Base-by-base conservation (phyloP, 2,329 filamentous ascomycete species). In the Acephala macrosclerotiorum region DNA sequence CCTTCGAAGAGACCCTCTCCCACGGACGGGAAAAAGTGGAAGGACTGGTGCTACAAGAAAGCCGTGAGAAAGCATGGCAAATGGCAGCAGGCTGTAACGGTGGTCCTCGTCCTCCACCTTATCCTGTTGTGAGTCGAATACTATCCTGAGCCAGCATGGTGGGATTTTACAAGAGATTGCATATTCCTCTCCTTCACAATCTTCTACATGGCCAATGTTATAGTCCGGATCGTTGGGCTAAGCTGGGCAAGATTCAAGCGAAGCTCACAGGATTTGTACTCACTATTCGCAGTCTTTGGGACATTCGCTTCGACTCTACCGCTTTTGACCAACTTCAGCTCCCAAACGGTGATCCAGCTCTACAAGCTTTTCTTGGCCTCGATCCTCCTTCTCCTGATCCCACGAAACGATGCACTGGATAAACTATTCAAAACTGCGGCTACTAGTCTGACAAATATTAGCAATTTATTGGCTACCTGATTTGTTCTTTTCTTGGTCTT, bases 361-460 rank as follows among this genome's bases (percentile, higher is more conserved):
- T 94, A 98, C 82, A 99, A 99, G 79, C 87, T 97, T 67, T 97
- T 97, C 77, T 85, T 99, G 36, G 96, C 98, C 25, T 91, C 93
- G 8, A 91, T 98, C 62, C 90, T 96, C 1, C 84, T 98, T 11
- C 83, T 99, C 60, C 86, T 99, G 38, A 99, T 99, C 67, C 96
- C 96, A 0, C 88, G 96, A 60, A 99, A 99, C 77, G 96, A 99
- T 73, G 94, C 97, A 58, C 86, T 99, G 26, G 96, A 99, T 76
- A 96, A 99, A 77, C 87, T 99, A 0, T 99, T 99, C 87, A 99
- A 99, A 79, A 99, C 96, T 1, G 96, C 95, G 0, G 96, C 96
- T 12, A 96, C 95, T 61, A 97, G 93, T 88, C 81, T 99, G 72
- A 91, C 92, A 1, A 89, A 92, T n/a, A 99, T 99, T 72, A 88